Evolutionary conservation across 495 filamentous ascomycete genomes (phyloP).

Genomic region (Hyaloscypha hepaticicola): DNA sequence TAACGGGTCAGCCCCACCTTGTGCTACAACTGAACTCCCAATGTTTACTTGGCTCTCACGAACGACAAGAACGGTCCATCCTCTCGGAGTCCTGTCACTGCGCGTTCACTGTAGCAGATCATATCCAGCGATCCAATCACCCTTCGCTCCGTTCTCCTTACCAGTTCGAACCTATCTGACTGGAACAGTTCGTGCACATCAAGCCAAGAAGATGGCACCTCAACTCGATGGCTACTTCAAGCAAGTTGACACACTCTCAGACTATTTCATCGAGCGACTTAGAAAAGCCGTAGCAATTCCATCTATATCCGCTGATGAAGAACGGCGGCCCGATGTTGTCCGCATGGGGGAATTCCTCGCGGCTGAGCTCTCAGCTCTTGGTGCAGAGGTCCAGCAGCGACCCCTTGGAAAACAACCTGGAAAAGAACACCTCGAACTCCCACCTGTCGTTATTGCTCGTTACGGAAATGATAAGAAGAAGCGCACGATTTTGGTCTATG

Average conservation of each 20-base stretch:
- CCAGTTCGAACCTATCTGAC: constrained; percentile 42
- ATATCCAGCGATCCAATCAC: neutral
- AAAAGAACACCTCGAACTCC: constrained; percentile 85
- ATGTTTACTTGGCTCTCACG: neutral
- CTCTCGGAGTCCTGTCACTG: neutral
- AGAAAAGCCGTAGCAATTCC: constrained; percentile 93
- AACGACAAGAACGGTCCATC: neutral
- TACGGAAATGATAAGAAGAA: constrained; percentile 90
- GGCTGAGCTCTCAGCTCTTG: constrained; percentile 75
- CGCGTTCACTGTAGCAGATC: neutral
- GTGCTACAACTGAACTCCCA: neutral
- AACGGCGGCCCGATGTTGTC: constrained; percentile 83
- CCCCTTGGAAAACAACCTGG: constrained; percentile 86
- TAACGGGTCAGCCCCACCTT: too few species aligned
- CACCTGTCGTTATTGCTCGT: constrained; percentile 86
- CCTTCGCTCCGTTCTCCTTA: neutral
- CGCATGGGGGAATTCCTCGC: constrained; percentile 95
- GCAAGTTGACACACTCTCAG: constrained; percentile 80
- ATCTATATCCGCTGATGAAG: constrained; percentile 88
- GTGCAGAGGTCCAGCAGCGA: constrained; percentile 81
- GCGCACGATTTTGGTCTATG: constrained; percentile 93
- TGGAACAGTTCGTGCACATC: constrained; percentile 41
- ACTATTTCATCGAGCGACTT: constrained; percentile 88
- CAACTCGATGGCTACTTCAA: constrained; percentile 81
- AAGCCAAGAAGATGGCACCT: constrained; percentile 74